A percentile compares a stretch with the other conserved stretches of the same genome.
phyloP scores from a whole-genome alignment of 2,329 filamentous ascomycete genomes.

The Botrytis sinoallii region DNA sequence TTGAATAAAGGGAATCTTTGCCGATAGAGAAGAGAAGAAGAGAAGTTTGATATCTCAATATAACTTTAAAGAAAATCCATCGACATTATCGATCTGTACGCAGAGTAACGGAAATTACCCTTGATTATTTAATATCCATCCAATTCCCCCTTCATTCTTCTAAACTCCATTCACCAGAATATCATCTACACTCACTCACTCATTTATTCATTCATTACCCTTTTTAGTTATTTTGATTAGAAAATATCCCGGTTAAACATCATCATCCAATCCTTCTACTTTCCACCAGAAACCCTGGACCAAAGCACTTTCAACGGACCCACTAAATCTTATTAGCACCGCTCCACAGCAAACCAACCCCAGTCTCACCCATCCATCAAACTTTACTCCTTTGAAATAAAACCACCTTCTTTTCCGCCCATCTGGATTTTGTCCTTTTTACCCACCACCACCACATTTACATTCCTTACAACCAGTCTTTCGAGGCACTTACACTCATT shows the following conservation, averaged over 20 bases:
- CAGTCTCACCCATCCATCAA: constrained; percentile 8
- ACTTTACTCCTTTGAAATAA: constrained; percentile 13
- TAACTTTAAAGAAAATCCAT: not conserved
- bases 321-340: constrained; percentile 7
- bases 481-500: constrained; percentile 33
- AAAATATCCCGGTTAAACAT: constrained; percentile 3
- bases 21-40: not conserved
- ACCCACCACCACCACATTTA: constrained; percentile 12
- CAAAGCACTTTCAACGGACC: constrained; percentile 9
- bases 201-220: not conserved
- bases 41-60: not conserved
- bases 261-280: constrained; percentile 8
- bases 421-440: not conserved
- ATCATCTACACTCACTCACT: not conserved
- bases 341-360: constrained; percentile 11
- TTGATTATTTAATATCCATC: constrained; percentile 1
- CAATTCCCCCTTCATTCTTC: not conserved
- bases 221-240: not conserved
- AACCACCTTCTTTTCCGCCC: constrained; percentile 16
- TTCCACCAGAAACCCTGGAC: constrained; percentile 8
- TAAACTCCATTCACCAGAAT: constrained; percentile 1
- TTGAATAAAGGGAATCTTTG: not conserved
- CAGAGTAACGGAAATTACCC: not conserved
- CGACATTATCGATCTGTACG: not conserved
- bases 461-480: constrained; percentile 25